Percentiles rank a stretch among this genome's conserved stretches.
phyloP scores from a whole-genome alignment of 192 early-diverging fungal species.

The Mortierella claussenii region DNA sequence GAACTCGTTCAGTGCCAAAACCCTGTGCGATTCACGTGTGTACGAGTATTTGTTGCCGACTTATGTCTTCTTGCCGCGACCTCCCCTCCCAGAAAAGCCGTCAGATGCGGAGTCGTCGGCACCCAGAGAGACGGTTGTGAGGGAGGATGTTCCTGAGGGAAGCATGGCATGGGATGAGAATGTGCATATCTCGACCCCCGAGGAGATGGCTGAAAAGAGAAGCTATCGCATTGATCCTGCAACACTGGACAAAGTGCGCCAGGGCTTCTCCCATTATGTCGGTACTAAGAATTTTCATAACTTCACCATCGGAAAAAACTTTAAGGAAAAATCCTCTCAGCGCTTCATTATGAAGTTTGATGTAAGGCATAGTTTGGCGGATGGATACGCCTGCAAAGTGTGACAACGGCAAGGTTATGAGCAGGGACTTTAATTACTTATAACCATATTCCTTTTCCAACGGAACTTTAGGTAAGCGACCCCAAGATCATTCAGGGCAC shows the following conservation, averaged over 20 bases:
- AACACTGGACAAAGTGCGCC: slow-evolving; percentile 72
- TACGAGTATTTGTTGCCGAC: slow-evolving; percentile 98
- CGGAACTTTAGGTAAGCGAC: slow-evolving; percentile 57
- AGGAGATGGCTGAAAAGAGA: slow-evolving; percentile 70
- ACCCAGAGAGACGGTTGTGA: slow-evolving; percentile 9
- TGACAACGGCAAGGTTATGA: too few relatives aligned
- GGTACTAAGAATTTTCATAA: slow-evolving; percentile 97
- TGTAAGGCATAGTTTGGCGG: slow-evolving; percentile 59
- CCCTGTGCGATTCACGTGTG: slow-evolving; percentile 89
- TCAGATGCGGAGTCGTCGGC: background rate
- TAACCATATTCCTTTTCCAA: background rate
- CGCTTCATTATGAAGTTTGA: slow-evolving; percentile 88
- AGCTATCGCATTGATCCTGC: slow-evolving; percentile 73
- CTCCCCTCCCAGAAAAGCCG: slow-evolving; percentile 22
- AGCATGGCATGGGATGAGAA: slow-evolving; percentile 45
- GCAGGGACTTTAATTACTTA: too few relatives aligned
- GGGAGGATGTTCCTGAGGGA: slow-evolving; percentile 32
- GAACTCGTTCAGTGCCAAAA: slow-evolving; percentile 91
- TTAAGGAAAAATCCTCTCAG: slow-evolving; percentile 79
- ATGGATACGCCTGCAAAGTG: too few relatives aligned
- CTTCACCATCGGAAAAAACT: slow-evolving; percentile 86
- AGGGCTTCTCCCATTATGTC: slow-evolving; percentile 74
- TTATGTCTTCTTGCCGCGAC: slow-evolving; percentile 76
- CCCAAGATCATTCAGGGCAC: slow-evolving; percentile 72
- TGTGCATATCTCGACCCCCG: slow-evolving; percentile 58